phyloP scores from a whole-genome alignment of 2,329 filamentous ascomycete genomes.

The Neodidymelliopsis sp. region DNA sequence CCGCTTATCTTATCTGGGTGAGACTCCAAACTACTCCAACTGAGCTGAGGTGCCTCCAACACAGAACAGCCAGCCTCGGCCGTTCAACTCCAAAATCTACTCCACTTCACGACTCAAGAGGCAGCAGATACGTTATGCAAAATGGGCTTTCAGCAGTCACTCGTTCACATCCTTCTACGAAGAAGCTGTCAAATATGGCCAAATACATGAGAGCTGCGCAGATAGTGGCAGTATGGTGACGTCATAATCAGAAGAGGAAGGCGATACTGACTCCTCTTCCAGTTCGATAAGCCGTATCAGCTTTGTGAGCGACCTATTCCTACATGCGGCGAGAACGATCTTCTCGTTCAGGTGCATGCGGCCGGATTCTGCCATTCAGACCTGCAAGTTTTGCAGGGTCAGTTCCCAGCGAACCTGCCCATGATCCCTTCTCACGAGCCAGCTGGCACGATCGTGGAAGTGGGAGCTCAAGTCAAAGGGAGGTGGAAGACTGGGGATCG shows the following conservation, averaged over 20 bases:
- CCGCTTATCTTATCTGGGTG: conserved; percentile 3
- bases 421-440: conserved; percentile 47
- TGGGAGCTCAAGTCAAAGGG: conserved; percentile 34
- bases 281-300: conserved; percentile 29
- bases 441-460: conserved; percentile 38
- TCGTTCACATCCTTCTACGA: neutral
- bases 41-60: conserved; percentile 1
- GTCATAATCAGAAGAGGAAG: conserved; percentile 9
- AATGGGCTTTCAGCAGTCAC: neutral
- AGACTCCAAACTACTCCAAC: neutral
- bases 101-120: neutral
- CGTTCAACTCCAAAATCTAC: neutral
- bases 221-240: conserved; percentile 25
- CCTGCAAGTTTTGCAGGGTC: conserved; percentile 34
- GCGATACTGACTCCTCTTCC: neutral
- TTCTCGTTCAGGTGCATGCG: conserved; percentile 32
- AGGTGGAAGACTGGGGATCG: conserved; percentile 41
- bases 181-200: conserved; percentile 2
- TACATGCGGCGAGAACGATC: conserved; percentile 27
- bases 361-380: conserved; percentile 42
- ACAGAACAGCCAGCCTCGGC: conserved; percentile 2
- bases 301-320: conserved; percentile 25
- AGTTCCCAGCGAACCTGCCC: conserved; percentile 32
- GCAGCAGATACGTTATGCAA: neutral
- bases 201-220: conserved; percentile 30